phyloP scores from a whole-genome alignment of 148 eudicot species.

The Camellia lanceoleosa region DNA sequence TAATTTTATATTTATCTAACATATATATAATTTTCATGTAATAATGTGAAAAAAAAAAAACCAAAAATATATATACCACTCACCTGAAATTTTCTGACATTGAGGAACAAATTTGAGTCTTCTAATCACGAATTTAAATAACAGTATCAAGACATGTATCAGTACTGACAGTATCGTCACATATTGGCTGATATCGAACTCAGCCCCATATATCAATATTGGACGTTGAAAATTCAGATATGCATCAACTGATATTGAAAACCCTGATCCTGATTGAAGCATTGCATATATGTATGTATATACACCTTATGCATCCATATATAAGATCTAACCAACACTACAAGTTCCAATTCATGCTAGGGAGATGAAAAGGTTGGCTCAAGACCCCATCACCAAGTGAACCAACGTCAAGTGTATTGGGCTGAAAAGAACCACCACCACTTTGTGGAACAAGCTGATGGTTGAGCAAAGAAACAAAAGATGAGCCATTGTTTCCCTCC shows the following conservation, averaged over 20 bases:
- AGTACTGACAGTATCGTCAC: no score
- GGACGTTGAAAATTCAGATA: no score
- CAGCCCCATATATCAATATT: no score
- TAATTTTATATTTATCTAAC: no score
- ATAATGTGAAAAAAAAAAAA: no score
- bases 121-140: no score
- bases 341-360: conserved; percentile 22
- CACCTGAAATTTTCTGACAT: no score
- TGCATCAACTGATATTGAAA: neutral
- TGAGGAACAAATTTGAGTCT: no score
- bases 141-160: no score
- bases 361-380: conserved; percentile 17
- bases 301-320: neutral
- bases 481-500: conserved; percentile 1
- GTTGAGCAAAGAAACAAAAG: conserved; percentile 13
- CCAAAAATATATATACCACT: no score
- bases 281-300: neutral
- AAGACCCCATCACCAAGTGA: conserved; percentile 11
- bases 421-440: neutral
- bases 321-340: neutral
- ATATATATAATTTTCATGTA: no score
- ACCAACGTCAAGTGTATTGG: conserved; percentile 16
- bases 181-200: no score
- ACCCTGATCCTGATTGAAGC: neutral
- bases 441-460: conserved; percentile 8